phyloP scores from a whole-genome alignment of 352 stramenopile species.

The Stephanocyclus meneghinianus region DNA sequence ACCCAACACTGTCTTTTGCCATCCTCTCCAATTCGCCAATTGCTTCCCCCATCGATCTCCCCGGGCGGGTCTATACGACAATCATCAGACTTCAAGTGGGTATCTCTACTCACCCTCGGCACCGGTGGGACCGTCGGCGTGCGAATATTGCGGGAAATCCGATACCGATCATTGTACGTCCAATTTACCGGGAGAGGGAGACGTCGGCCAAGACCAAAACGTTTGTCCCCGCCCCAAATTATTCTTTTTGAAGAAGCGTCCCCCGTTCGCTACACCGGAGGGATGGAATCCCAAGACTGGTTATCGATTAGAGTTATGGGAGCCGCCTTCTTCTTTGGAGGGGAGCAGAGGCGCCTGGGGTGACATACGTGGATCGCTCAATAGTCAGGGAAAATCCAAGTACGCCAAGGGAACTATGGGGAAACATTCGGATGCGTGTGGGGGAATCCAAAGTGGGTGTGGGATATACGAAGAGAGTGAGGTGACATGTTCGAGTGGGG shows the following conservation, averaged over 20 bases:
- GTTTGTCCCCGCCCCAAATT: constrained; percentile 51
- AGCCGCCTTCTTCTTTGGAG: constrained; percentile 43
- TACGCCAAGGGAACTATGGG: constrained; percentile 4
- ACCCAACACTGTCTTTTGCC: not conserved
- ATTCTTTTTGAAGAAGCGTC: constrained; percentile 57
- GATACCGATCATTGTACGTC: constrained; percentile 30
- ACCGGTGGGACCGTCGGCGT: constrained; percentile 19
- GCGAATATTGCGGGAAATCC: constrained; percentile 49
- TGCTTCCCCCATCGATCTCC: constrained; percentile 5
- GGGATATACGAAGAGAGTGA: constrained; percentile 20
- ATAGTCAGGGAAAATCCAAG: constrained; percentile 6
- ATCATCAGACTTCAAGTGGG: not conserved
- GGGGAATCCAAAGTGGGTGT: not conserved
- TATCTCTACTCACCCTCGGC: constrained; percentile 28
- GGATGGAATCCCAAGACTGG: constrained; percentile 48
- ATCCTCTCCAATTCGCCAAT: constrained; percentile 5
- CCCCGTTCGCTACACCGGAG: constrained; percentile 38
- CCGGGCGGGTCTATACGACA: not conserved
- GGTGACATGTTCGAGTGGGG: constrained; percentile 18
- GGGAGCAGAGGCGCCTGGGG: constrained; percentile 27
- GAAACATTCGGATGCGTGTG: not conserved
- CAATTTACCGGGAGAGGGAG: constrained; percentile 5
- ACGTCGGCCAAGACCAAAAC: not conserved
- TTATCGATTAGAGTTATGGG: constrained; percentile 36
- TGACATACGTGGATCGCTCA: constrained; percentile 31